Conservation (phyloP, 305 asterid genomes). For the Fraxinus nigra region DNA sequence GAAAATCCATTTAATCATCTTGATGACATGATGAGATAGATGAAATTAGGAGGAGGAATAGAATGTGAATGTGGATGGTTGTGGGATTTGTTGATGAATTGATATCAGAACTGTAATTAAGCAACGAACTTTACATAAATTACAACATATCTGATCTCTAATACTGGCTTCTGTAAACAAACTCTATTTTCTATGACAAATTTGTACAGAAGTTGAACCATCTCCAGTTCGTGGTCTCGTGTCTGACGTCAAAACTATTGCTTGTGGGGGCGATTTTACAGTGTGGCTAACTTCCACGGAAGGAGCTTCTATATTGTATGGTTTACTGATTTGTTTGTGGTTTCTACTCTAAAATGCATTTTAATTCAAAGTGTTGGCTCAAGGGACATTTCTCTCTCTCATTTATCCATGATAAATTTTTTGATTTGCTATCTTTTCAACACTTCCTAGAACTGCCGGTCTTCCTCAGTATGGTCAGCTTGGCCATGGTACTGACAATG, state of each 20-base stretch:
- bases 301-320: conserved; percentile 96
- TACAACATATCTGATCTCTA: not conserved
- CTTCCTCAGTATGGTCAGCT: conserved; percentile 98
- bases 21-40: not conserved
- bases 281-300: conserved; percentile 89
- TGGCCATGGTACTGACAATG: conserved; percentile 93
- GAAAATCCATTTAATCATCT: not conserved
- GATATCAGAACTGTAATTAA: not conserved
- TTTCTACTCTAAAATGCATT: not conserved
- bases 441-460: conserved; percentile 78
- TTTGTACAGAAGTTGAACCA: conserved; percentile 66
- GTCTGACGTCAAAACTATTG: conserved; percentile 58
- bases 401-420: conserved; percentile 18
- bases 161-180: not conserved
- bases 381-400: conserved; percentile 1
- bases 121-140: not conserved
- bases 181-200: not conserved
- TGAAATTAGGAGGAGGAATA: conserved; percentile 2
- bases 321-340: conserved; percentile 33
- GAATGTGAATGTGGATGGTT: not conserved
- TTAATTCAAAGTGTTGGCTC: not conserved
- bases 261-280: conserved; percentile 93
- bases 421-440: conserved; percentile 32
- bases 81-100: not conserved
- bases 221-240: conserved; percentile 78